Conservation (phyloP, 1,139 yeast species). For the Suhomyces wounanorum region DNA sequence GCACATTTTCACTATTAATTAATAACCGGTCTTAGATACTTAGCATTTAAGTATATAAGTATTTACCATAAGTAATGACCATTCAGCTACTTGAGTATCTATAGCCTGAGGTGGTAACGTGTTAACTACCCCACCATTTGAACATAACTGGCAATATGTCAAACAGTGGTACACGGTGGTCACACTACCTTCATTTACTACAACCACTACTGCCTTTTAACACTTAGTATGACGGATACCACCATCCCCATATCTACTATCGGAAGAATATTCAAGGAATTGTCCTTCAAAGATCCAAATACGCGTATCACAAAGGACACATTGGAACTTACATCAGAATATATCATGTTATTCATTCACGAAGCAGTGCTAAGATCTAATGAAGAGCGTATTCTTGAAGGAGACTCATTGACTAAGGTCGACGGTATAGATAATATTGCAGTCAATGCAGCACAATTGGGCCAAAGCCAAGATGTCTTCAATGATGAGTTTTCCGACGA, state of each 20-base stretch:
- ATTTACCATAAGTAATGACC: too few relatives aligned
- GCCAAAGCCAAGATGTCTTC: conserved; percentile 10
- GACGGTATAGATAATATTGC: conserved; percentile 36
- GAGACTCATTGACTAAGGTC: conserved; percentile 26
- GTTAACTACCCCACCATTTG: too few relatives aligned
- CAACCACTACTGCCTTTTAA: too few relatives aligned
- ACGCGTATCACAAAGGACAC: conserved; percentile 55
- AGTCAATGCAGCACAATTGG: conserved; percentile 12
- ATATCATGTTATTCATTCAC: conserved; percentile 58
- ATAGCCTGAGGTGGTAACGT: too few relatives aligned
- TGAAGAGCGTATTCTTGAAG: conserved; percentile 47
- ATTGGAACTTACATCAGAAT: conserved; percentile 54
- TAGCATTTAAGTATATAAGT: too few relatives aligned
- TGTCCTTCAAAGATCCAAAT: conserved; percentile 45
- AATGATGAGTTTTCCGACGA: conserved; percentile 13
- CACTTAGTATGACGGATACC: conserved; percentile 3
- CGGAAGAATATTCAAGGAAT: conserved; percentile 56
- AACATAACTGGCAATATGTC: too few relatives aligned
- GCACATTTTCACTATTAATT: too few relatives aligned
- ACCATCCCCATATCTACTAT: conserved; percentile 47
- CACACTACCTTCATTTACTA: too few relatives aligned
- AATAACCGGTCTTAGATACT: too few relatives aligned
- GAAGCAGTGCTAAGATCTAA: conserved; percentile 71
- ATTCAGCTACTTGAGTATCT: too few relatives aligned
- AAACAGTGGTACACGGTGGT: too few relatives aligned